phyloP scores from a whole-genome alignment of 129 eudicot genomes.

The Flaveria sonorensis region DNA sequence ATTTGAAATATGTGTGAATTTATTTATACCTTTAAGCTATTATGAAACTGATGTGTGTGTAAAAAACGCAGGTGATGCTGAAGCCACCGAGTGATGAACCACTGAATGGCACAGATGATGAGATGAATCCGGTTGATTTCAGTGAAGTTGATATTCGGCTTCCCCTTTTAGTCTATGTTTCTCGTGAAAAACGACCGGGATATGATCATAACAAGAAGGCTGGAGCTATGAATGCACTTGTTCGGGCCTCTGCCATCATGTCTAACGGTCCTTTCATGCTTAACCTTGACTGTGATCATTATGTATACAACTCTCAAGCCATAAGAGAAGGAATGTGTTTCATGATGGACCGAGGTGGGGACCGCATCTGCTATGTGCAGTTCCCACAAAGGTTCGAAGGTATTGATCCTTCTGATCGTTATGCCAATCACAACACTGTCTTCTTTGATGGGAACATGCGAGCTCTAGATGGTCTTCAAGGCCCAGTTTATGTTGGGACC shows the following conservation, averaged over 20 bases:
- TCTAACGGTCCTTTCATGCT: conserved; percentile 75
- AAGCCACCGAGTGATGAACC: conserved; percentile 71
- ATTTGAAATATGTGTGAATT: background rate
- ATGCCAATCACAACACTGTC: conserved; percentile 60
- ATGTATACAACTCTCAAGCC: conserved; percentile 57
- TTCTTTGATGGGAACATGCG: conserved; percentile 67
- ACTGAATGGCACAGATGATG: conserved; percentile 38
- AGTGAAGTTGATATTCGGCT: conserved; percentile 64
- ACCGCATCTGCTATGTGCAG: conserved; percentile 54
- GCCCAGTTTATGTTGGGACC: conserved; percentile 61
- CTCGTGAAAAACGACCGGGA: conserved; percentile 75
- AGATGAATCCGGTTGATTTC: conserved; percentile 40
- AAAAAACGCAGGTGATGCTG: conserved; percentile 59
- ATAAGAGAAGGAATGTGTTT: conserved; percentile 64
- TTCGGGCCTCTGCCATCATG: conserved; percentile 71
- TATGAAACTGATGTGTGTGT: background rate
- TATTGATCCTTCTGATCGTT: conserved; percentile 63
- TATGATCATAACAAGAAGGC: conserved; percentile 80
- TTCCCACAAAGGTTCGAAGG: conserved; percentile 63
- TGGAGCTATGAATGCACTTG: conserved; percentile 75
- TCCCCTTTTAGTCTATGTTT: conserved; percentile 63
- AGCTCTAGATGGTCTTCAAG: conserved; percentile 65
- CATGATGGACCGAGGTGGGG: conserved; percentile 72
- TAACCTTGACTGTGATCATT: conserved; percentile 64
- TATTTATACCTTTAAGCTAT: background rate